Conservation (phyloP, 495 filamentous ascomycete species). For the Trichoderma asperelloides region DNA sequence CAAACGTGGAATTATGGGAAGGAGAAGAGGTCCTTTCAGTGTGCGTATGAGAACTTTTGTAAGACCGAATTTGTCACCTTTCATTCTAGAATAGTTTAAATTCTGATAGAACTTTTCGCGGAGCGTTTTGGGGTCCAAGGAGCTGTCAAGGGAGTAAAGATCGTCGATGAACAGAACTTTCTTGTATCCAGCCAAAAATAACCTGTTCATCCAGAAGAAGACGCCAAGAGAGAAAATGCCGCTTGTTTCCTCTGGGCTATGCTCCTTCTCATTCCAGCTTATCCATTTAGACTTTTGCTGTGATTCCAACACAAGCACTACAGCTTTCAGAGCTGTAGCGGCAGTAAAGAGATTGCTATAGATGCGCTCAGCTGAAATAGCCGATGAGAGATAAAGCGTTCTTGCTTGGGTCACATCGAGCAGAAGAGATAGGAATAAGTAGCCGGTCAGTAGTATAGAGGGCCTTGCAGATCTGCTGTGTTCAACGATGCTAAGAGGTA, state of each 20-base stretch:
- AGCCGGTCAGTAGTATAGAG: constrained; percentile 50
- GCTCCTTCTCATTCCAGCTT: constrained; percentile 25
- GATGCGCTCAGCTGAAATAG: constrained; percentile 18
- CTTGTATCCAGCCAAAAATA: constrained; percentile 42
- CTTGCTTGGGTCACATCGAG: constrained; percentile 48
- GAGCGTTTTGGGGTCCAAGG: constrained; percentile 31
- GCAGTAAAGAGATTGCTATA: constrained; percentile 39
- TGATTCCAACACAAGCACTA: constrained; percentile 46
- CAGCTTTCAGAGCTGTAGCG: constrained; percentile 34
- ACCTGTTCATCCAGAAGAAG: constrained; percentile 52
- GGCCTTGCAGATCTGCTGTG: constrained; percentile 46
- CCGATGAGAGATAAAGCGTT: constrained; percentile 47
- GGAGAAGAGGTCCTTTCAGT: constrained; percentile 20
- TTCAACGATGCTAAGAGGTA: constrained; percentile 43
- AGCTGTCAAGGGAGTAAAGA: constrained; percentile 38
- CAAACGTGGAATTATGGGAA: constrained; percentile 26
- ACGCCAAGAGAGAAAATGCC: constrained; percentile 43
- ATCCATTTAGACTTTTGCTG: constrained; percentile 41
- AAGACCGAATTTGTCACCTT: constrained; percentile 14
- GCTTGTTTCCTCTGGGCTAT: constrained; percentile 52
- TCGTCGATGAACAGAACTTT: constrained; percentile 36
- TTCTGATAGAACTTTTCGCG: constrained; percentile 21
- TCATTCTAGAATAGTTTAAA: constrained; percentile 9
- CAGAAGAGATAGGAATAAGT: constrained; percentile 49
- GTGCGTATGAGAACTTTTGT: constrained; percentile 16